Conservation (phyloP, 345 rosid genomes). For the Pseudoturritis turrita region DNA sequence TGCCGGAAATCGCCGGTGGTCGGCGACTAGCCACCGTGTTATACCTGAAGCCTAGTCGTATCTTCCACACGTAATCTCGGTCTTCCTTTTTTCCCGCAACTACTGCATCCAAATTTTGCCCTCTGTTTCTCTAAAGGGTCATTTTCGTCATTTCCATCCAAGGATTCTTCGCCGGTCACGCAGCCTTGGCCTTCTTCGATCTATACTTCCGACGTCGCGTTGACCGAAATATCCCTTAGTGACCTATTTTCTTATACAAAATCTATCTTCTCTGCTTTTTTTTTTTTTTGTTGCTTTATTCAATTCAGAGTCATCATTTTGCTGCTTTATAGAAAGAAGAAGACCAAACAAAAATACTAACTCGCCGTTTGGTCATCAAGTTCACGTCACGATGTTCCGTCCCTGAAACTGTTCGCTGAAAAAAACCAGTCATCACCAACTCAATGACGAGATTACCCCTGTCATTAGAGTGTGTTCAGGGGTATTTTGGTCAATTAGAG, state of each 20-base stretch:
- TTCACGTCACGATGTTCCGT: conserved; percentile 18
- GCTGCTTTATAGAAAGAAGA: background rate
- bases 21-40: conserved; percentile 1
- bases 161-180: conserved; percentile 14
- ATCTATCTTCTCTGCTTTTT: background rate
- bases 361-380: background rate
- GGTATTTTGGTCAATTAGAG: conserved; percentile 11
- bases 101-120: background rate
- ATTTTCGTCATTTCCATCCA: conserved; percentile 9
- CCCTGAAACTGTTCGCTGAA: conserved; percentile 8
- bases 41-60: background rate
- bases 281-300: background rate
- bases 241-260: background rate
- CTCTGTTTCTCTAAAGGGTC: background rate
- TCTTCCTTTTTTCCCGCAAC: conserved; percentile 10
- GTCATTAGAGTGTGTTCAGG: background rate
- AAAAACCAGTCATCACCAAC: background rate
- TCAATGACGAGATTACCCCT: conserved; percentile 3
- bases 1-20: background rate
- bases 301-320: background rate
- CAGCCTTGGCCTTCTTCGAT: conserved; percentile 8
- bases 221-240: background rate
- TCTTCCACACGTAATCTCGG: conserved; percentile 12
- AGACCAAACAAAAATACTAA: background rate
- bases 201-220: conserved; percentile 12